Conservation (phyloP, 1,284 basidiomycete genomes). For the Fereydounia khargensis region DNA sequence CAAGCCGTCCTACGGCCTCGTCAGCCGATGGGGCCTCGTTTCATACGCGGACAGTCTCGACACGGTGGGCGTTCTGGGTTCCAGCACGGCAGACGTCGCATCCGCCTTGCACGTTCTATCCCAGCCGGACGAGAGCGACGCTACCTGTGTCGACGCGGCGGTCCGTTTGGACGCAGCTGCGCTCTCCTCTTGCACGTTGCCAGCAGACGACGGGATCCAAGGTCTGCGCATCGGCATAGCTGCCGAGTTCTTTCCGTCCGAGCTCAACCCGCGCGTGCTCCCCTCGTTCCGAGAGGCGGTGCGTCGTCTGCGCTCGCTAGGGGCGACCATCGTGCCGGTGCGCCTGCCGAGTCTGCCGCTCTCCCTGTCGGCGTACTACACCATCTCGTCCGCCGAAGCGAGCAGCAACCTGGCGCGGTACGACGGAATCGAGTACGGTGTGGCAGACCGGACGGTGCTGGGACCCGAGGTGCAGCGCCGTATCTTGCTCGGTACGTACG, state of each 20-base stretch:
- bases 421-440: constrained; percentile 72
- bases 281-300: constrained; percentile 63
- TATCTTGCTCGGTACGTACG: constrained; percentile 87
- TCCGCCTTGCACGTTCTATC: constrained; percentile 70
- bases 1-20: constrained; percentile 89
- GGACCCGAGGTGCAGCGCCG: constrained; percentile 83
- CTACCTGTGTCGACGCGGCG: constrained; percentile 66
- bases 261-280: constrained; percentile 65
- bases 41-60: constrained; percentile 93
- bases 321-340: constrained; percentile 72
- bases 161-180: constrained; percentile 9
- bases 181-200: neutral
- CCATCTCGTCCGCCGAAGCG: constrained; percentile 89
- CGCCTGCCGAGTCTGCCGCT: constrained; percentile 74
- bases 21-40: constrained; percentile 86
- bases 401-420: constrained; percentile 88
- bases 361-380: constrained; percentile 90
- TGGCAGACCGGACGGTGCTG: constrained; percentile 63
- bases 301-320: constrained; percentile 63
- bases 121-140: constrained; percentile 71
- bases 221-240: constrained; percentile 69
- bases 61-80: constrained; percentile 80
- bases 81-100: constrained; percentile 62
- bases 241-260: constrained; percentile 78
- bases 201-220: constrained; percentile 23